Base-by-base conservation (phyloP, 1,139 yeast genomes). In the Pichiaceae sp. region DNA sequence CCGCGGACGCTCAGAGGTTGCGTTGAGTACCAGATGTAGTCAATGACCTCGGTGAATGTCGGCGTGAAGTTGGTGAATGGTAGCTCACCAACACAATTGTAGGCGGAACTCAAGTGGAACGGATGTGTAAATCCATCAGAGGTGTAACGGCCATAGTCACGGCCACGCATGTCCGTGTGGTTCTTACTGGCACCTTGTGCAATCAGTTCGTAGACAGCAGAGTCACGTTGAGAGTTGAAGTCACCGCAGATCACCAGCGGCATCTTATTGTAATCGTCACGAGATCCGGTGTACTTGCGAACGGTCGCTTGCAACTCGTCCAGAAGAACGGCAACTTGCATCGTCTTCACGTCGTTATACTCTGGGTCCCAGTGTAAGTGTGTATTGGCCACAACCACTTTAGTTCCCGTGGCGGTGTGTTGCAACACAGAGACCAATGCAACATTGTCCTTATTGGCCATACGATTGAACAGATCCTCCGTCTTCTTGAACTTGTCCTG, bases 311-410 rank as follows among this genome's bases (percentile, higher is more conserved):
- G 93, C 52, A 91, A 63, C 59, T 91, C 96, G 54, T 91, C 97
- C 55, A 93, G 65, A 46, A 93, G 66, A 33, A 91, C 80, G 34
- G 96, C 96, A 38, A 85, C 91, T 66, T 93, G 98, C 61, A 93
- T 81, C 7, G 96, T 76, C 61, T 93, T 93, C 42, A 93, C 99
- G 63, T 93, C 99, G 56, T 86, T 85, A 57, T 78, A 85, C 34
- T 86, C 87, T 8, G 98, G 98, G 63, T 91, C 97, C 97, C 98
- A 93, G 59, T 89, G 96, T 59, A 91, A 75, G 68, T 93, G 99
- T 0, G 98, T 89, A 52, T 89, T 91, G 3, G 83, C 87, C 32
- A 86, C 69, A 46, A 85, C 69, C 35, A 91, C 63, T 45, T 73
- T 71, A 55, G 81, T 85, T 9, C 89, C 89, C 9, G 89, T 72